Evolutionary conservation across 2,329 filamentous ascomycete species (phyloP).

Genomic region (Phyllosticta capitalensis): DNA sequence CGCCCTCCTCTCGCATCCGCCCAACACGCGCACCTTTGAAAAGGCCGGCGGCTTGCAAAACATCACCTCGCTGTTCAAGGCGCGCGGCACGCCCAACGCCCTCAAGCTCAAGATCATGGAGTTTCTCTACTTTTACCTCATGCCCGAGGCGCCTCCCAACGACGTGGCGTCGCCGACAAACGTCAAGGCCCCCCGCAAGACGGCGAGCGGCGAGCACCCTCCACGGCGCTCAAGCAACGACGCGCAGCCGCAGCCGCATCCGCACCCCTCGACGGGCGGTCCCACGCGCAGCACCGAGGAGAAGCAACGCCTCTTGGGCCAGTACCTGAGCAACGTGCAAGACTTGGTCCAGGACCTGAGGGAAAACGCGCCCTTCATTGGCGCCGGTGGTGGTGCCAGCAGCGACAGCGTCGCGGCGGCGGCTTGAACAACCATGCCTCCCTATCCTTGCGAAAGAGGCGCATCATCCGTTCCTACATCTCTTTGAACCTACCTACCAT

Average conservation of each 20-base stretch:
- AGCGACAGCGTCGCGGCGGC: not conserved
- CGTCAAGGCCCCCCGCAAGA: slow-evolving; percentile 22
- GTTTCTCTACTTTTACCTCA: slow-evolving; percentile 97
- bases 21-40: slow-evolving; percentile 88
- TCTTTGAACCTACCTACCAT: not conserved
- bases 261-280: slow-evolving; percentile 16
- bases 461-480: not conserved
- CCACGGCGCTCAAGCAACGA: slow-evolving; percentile 19
- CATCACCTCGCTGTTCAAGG: slow-evolving; percentile 87
- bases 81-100: slow-evolving; percentile 70
- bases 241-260: slow-evolving; percentile 3
- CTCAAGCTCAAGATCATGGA: slow-evolving; percentile 96
- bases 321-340: slow-evolving; percentile 65
- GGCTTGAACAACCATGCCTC: not conserved
- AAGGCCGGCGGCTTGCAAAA: slow-evolving; percentile 82
- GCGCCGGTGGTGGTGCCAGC: not conserved
- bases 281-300: slow-evolving; percentile 61
- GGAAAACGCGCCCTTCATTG: slow-evolving; percentile 56
- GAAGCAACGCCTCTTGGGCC: slow-evolving; percentile 69
- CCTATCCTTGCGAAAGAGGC: not conserved
- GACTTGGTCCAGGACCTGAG: slow-evolving; percentile 76
- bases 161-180: slow-evolving; percentile 16
- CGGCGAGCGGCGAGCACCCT: slow-evolving; percentile 20
- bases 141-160: slow-evolving; percentile 67
- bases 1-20: slow-evolving; percentile 74